phyloP scores from a whole-genome alignment of 2,329 filamentous ascomycete species.

The Aspergillus alliaceus region DNA sequence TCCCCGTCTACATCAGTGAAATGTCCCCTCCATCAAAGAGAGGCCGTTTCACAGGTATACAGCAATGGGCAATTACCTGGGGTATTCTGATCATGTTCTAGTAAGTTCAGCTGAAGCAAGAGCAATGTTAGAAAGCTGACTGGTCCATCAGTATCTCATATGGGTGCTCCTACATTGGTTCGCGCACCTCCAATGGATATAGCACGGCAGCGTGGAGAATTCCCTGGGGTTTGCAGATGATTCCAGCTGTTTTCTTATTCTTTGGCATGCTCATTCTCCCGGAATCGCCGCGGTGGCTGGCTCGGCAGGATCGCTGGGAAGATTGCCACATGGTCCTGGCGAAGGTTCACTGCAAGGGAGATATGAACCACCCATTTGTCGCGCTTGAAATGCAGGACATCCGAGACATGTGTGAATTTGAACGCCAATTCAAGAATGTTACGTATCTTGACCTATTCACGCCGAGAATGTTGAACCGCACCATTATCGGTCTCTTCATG shows the following conservation, averaged over 20 bases:
- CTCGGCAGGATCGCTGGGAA: conserved; percentile 61
- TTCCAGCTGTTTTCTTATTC: conserved; percentile 60
- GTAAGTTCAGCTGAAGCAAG: conserved; percentile 28
- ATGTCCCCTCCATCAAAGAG: conserved; percentile 57
- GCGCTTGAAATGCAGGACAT: conserved; percentile 70
- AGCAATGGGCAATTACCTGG: conserved; percentile 76
- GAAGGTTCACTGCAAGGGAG: conserved; percentile 64
- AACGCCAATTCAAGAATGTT: conserved; percentile 67
- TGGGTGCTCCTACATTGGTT: conserved; percentile 62
- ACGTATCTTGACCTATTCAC: conserved; percentile 71
- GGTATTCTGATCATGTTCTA: conserved; percentile 70
- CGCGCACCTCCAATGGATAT: conserved; percentile 29
- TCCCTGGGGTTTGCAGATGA: conserved; percentile 65
- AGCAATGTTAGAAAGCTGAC: too few relatives aligned
- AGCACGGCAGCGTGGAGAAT: conserved; percentile 59
- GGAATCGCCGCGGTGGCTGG: conserved; percentile 64
- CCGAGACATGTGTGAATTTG: conserved; percentile 70
- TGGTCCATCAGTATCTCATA: conserved; percentile 56
- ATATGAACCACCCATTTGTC: conserved; percentile 66
- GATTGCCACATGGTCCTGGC: conserved; percentile 52
- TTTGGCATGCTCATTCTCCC: conserved; percentile 54
- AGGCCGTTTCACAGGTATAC: conserved; percentile 67
- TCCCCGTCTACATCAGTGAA: conserved; percentile 71
- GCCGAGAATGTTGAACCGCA: conserved; percentile 72
- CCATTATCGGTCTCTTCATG: conserved; percentile 68